Base-by-base conservation (phyloP, 1,284 basidiomycete species). In the Ustilago vetiveriae region DNA sequence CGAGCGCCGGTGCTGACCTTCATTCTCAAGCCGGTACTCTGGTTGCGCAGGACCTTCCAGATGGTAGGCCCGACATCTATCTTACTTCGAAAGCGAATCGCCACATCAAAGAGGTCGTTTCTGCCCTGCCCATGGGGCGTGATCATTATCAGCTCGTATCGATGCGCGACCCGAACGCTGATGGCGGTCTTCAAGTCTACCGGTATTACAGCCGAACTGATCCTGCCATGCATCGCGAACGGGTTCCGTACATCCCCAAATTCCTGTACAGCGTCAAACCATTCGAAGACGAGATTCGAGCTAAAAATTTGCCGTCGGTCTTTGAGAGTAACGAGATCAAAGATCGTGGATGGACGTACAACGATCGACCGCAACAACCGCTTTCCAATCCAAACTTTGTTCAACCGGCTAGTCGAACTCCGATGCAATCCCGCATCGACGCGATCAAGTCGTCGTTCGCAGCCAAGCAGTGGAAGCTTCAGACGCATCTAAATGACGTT, bases 101-200 rank as follows among this genome's bases (percentile, higher is more conserved):
- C 2, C 21, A 35, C 43, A 45, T 45, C 27, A 32, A 23, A 30
- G 43, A 45, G 4, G 43, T 32, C 14, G 35, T 45, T 26, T 6
- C 10, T 3, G 32, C 11, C 3, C 33, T 35, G 1, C 33, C 33
- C 6, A 10, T 16, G n/a, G 13, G 13, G 10, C 33, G 6, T 16
- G 16, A 35, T 4, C n/a, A 35, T 16, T 35, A 35, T 35, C 33
- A 35, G 33, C 33, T 35, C 33, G 33, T 35, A 6, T 7, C 33
- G 33, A 35, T n/a, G 33, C 13, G 13, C 13, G 30, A 45, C 14
- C 19, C 21, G 30, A 10, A 13, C 0, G 43, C 30, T 6, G 17
- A 17, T 4, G 30, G 22, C 8, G 30, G 30, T 8, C 4, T n/a
- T 14, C 26, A 7, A 22, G 22, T 38, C 14, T 49, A 32, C 16